These are phyloP conservation scores for Eleusine indica DNA, from an alignment of 176 grass and related monocot genomes.

Conservation along the genomic window DNA sequence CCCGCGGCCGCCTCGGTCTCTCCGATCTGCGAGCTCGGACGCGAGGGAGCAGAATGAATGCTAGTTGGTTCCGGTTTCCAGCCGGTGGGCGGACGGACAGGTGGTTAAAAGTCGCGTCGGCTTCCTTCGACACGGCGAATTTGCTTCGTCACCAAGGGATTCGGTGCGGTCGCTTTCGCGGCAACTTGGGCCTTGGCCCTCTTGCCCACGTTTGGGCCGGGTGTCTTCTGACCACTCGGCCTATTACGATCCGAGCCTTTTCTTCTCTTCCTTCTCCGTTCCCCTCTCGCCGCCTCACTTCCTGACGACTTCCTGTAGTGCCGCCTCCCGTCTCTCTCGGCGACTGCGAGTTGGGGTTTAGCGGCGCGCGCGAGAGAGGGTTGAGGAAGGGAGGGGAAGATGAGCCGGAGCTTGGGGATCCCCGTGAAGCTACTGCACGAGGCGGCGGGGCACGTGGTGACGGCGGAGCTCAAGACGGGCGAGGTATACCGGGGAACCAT, in stretches of 20 bases:
- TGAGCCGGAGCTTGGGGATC: slow-evolving; percentile 90
- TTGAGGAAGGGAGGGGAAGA: slow-evolving; percentile 32
- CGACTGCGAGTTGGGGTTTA: not conserved
- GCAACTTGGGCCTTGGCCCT: slow-evolving; percentile 1
- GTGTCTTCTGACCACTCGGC: not conserved
- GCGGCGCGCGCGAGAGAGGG: not conserved
- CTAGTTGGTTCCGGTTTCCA: not conserved
- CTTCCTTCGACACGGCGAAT: slow-evolving; percentile 19
- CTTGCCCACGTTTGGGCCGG: not conserved
- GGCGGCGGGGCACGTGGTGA: slow-evolving; percentile 85
- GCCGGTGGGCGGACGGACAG: slow-evolving; percentile 35
- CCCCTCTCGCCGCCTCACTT: not conserved
- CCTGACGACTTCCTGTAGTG: not conserved
- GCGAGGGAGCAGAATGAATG: slow-evolving; percentile 30
- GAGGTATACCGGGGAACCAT: slow-evolving; percentile 65
- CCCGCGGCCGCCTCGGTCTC: slow-evolving; percentile 43
- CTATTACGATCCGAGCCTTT: not conserved
- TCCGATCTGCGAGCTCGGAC: slow-evolving; percentile 44
- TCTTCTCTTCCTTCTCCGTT: not conserved
- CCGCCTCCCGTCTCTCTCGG: not conserved
- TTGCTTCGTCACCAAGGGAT: slow-evolving; percentile 54
- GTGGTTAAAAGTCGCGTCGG: slow-evolving; percentile 41
- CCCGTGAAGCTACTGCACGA: slow-evolving; percentile 96
- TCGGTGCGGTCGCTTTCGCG: slow-evolving; percentile 15
- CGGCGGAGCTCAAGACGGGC: slow-evolving; percentile 88